phyloP scores from a whole-genome alignment of 495 filamentous ascomycete species.

The Lasiosphaeria miniovina region DNA sequence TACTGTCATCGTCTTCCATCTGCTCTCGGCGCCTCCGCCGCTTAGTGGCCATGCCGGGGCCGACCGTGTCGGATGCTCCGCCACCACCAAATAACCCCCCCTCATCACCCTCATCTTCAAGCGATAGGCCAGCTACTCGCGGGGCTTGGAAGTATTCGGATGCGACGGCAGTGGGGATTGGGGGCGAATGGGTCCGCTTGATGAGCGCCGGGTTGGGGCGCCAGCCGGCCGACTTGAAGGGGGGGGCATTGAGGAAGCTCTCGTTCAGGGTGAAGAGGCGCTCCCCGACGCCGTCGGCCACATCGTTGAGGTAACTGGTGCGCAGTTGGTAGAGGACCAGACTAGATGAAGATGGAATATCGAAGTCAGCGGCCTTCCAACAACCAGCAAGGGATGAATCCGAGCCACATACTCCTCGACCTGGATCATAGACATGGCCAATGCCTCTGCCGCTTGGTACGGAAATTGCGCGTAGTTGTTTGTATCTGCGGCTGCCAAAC shows the following conservation, averaged over 20 bases:
- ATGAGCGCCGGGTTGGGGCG: slow-evolving; percentile 69
- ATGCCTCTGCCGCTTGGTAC: neutral
- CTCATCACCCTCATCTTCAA: slow-evolving; percentile 77
- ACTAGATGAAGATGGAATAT: slow-evolving; percentile 41
- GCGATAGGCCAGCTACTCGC: slow-evolving; percentile 46
- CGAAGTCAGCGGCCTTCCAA: too few species aligned
- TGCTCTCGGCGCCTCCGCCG: slow-evolving; percentile 65
- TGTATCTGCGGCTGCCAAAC: too few species aligned
- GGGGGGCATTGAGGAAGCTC: slow-evolving; percentile 84
- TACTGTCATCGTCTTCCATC: slow-evolving; percentile 94
- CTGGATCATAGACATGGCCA: slow-evolving; percentile 84
- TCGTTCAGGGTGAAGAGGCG: slow-evolving; percentile 91
- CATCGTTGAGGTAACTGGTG: slow-evolving; percentile 81
- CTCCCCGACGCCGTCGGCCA: slow-evolving; percentile 94
- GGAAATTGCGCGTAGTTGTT: neutral
- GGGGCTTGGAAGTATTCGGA: slow-evolving; percentile 91
- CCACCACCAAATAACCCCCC: slow-evolving; percentile 74
- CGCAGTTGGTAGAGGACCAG: slow-evolving; percentile 92
- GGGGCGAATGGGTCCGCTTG: slow-evolving; percentile 91
- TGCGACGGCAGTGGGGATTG: slow-evolving; percentile 84
- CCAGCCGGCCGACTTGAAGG: slow-evolving; percentile 95
- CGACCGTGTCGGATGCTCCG: slow-evolving; percentile 64
- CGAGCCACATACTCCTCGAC: slow-evolving; percentile 80
- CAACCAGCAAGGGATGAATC: neutral
- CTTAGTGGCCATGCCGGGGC: slow-evolving; percentile 58